Evolutionary conservation across 2,329 filamentous ascomycete genomes (phyloP).

Genomic region (Graphiopsis chlorocephala): DNA sequence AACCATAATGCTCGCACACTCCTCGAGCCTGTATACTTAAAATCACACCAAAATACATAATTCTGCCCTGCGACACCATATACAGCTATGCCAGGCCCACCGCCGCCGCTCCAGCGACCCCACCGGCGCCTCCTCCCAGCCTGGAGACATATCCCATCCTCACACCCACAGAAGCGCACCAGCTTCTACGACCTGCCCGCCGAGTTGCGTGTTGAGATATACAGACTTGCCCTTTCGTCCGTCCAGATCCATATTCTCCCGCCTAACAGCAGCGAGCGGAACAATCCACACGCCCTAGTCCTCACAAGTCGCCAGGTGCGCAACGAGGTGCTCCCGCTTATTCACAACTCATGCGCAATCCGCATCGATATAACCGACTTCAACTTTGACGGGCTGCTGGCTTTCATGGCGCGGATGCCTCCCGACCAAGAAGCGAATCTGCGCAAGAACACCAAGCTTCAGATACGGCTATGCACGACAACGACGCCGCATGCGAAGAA

Average conservation of each 20-base stretch:
- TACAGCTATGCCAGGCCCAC: background rate
- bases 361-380: slow-evolving; percentile 32
- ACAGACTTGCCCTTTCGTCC: slow-evolving; percentile 30
- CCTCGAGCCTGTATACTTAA: background rate
- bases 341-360: slow-evolving; percentile 31
- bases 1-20: background rate
- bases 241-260: slow-evolving; percentile 31
- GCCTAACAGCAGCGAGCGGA: slow-evolving; percentile 18
- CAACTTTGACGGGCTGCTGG: slow-evolving; percentile 31
- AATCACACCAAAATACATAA: background rate
- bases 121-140: slow-evolving; percentile 11
- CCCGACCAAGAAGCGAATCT: slow-evolving; percentile 28
- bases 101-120: background rate
- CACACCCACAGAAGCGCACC: background rate
- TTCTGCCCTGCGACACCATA: background rate
- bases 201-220: slow-evolving; percentile 34
- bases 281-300: slow-evolving; percentile 27
- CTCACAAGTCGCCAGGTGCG: slow-evolving; percentile 30
- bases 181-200: slow-evolving; percentile 33
- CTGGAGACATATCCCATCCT: background rate
- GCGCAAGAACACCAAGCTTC: slow-evolving; percentile 28
- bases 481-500: slow-evolving; percentile 13
- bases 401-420: slow-evolving; percentile 30
- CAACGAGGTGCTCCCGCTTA: slow-evolving; percentile 32
- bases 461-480: slow-evolving; percentile 28